phyloP scores from a whole-genome alignment of 2,329 filamentous ascomycete genomes.

The Venturia carpophila region DNA sequence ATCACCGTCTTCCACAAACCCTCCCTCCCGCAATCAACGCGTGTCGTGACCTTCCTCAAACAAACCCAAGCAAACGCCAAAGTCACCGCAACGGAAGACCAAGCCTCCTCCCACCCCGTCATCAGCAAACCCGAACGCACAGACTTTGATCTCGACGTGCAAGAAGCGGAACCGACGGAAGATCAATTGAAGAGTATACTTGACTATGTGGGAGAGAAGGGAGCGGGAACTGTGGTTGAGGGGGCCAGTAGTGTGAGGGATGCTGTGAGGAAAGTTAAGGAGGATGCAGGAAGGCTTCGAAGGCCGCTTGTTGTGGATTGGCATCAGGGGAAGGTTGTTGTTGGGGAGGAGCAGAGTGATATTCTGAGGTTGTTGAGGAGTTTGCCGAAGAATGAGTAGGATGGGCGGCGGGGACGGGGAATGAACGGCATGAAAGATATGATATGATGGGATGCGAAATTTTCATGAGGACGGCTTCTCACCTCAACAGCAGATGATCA shows the following conservation, averaged over 20 bases:
- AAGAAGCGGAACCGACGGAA: conserved; percentile 68
- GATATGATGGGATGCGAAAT: not conserved
- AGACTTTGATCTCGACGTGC: conserved; percentile 81
- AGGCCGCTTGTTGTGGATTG: conserved; percentile 53
- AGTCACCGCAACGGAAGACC: conserved; percentile 62
- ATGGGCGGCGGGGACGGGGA: not conserved
- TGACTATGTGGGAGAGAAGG: conserved; percentile 64
- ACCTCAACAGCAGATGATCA: not conserved
- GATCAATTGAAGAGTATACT: conserved; percentile 80
- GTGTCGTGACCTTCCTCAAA: conserved; percentile 70
- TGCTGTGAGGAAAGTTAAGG: conserved; percentile 70
- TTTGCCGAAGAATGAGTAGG: conserved; percentile 36
- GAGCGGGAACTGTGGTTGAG: conserved; percentile 58
- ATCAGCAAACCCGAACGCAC: conserved; percentile 53
- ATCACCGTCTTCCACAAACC: conserved; percentile 95
- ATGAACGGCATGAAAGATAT: not conserved
- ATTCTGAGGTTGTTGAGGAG: conserved; percentile 73
- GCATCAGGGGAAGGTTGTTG: conserved; percentile 31
- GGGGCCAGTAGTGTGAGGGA: conserved; percentile 57
- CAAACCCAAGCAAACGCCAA: conserved; percentile 64
- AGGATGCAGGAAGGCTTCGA: conserved; percentile 60
- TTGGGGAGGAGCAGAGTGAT: conserved; percentile 76
- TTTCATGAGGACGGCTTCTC: not conserved
- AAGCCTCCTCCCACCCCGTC: conserved; percentile 57
- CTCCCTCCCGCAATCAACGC: conserved; percentile 60